Conservation (phyloP, 331 rosid genomes). For the Arachis monticola region DNA sequence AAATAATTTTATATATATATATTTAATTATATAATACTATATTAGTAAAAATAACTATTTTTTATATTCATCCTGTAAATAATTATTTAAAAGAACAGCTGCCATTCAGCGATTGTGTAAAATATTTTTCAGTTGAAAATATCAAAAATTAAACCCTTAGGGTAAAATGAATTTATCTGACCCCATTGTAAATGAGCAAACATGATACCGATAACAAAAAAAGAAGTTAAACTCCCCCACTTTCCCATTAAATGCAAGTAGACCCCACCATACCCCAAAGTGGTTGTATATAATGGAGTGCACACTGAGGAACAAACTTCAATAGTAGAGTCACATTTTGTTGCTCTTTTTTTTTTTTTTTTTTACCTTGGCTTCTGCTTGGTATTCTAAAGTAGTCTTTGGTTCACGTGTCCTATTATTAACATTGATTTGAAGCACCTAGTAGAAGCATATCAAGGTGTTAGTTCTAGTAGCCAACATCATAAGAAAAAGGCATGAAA, state of each 20-base stretch:
- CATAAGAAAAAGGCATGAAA: slow-evolving; percentile 3
- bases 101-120: no score
- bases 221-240: slow-evolving; percentile 27
- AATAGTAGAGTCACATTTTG: slow-evolving; percentile 21
- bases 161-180: slow-evolving; percentile 33
- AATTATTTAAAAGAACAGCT: no score
- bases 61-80: no score
- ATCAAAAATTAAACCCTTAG: background rate
- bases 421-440: slow-evolving; percentile 40
- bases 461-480: slow-evolving; percentile 9
- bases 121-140: no score
- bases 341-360: background rate
- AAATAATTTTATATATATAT: no score
- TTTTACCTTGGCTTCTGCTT: slow-evolving; percentile 43
- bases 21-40: no score
- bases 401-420: slow-evolving; percentile 32
- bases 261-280: slow-evolving; percentile 44
- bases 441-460: slow-evolving; percentile 27
- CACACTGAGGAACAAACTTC: slow-evolving; percentile 22
- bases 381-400: slow-evolving; percentile 31
- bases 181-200: slow-evolving; percentile 31
- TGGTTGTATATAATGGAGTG: slow-evolving; percentile 29
- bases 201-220: slow-evolving; percentile 36
- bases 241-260: slow-evolving; percentile 36
- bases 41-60: slow-evolving; percentile 10